Evolutionary conservation across 2,329 filamentous ascomycete species (phyloP).

Genomic region (Hymenotorrendiella dingleyae): DNA sequence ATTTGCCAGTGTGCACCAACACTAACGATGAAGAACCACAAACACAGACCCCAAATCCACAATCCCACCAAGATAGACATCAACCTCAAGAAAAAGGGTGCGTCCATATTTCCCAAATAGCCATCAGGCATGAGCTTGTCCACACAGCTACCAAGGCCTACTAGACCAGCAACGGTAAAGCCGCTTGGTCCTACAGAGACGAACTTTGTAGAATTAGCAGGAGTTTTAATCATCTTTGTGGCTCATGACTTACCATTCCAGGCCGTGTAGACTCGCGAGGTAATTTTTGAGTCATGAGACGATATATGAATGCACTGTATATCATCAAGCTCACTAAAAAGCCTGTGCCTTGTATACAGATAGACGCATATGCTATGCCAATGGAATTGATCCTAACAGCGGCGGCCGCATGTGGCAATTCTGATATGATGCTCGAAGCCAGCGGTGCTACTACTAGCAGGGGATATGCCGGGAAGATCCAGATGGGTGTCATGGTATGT

Average conservation of each 20-base stretch:
- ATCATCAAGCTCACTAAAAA: constrained; percentile 67
- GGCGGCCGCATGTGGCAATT: constrained; percentile 18
- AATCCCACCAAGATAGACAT: constrained; percentile 58
- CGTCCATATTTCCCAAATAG: constrained; percentile 38
- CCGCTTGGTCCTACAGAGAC: constrained; percentile 66
- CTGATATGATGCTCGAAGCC: constrained; percentile 47
- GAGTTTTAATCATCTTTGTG: background rate
- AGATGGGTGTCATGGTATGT: constrained; percentile 79
- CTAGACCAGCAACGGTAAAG: constrained; percentile 57
- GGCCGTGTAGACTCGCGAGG: constrained; percentile 70
- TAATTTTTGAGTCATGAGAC: constrained; percentile 82
- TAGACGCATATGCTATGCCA: constrained; percentile 43
- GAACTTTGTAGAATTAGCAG: constrained; percentile 45
- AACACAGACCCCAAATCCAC: constrained; percentile 77
- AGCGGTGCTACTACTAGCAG: constrained; percentile 71
- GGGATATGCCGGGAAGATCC: constrained; percentile 84
- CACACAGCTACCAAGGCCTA: constrained; percentile 30
- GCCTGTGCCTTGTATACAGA: constrained; percentile 48
- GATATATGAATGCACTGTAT: constrained; percentile 76
- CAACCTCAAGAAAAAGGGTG: constrained; percentile 40
- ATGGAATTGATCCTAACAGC: constrained; percentile 39
- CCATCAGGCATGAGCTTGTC: constrained; percentile 37
- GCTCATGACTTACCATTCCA: constrained; percentile 49
- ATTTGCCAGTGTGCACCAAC: constrained; percentile 71
- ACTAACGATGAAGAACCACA: constrained; percentile 80